These are phyloP conservation scores for Hymenoscyphus occultus DNA, from an alignment of 2,329 filamentous ascomycete genomes.

Conservation along the genomic window DNA sequence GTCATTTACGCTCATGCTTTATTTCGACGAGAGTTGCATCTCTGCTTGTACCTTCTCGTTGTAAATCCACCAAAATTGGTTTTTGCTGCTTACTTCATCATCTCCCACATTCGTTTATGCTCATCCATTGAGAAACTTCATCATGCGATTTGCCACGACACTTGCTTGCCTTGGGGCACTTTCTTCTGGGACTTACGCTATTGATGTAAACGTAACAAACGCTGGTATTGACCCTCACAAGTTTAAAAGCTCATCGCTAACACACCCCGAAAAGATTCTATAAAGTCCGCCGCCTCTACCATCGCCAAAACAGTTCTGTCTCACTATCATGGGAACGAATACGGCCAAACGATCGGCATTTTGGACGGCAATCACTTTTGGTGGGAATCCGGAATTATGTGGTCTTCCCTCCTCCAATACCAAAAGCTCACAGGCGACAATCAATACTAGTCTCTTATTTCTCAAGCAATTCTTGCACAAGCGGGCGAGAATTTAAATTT, in stretches of 20 bases:
- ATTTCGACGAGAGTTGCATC: too few relatives aligned
- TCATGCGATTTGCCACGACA: not conserved
- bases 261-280: too few relatives aligned
- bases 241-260: conserved; percentile 49
- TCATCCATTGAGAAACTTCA: not conserved
- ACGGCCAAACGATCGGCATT: too few relatives aligned
- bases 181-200: not conserved
- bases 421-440: too few relatives aligned
- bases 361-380: too few relatives aligned
- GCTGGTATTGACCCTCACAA: not conserved
- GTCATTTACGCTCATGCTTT: not conserved
- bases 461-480: conserved; percentile 56
- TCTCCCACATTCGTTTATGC: not conserved
- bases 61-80: too few relatives aligned
- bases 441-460: conserved; percentile 59
- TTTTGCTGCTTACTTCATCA: too few relatives aligned
- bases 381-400: too few relatives aligned
- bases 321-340: too few relatives aligned
- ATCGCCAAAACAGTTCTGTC: too few relatives aligned
- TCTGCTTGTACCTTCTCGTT: not conserved
- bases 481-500: conserved; percentile 56
- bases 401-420: too few relatives aligned
- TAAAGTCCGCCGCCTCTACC: too few relatives aligned
- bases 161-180: not conserved
- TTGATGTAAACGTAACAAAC: not conserved